phyloP scores from a whole-genome alignment of 208 protist genomes.

The Leishmania turanica region DNA sequence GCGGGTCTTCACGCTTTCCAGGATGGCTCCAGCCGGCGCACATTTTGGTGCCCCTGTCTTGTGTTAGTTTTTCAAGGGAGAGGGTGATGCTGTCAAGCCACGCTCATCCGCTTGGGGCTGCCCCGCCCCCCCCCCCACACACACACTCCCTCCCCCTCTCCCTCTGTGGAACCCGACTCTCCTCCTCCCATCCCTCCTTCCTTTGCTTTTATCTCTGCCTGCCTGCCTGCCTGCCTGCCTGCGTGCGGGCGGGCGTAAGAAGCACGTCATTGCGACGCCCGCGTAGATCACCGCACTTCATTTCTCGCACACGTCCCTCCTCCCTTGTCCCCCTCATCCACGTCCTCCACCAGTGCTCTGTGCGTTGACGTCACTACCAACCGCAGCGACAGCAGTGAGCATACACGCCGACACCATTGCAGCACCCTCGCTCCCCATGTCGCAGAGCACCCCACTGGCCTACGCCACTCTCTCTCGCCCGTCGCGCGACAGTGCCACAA shows the following conservation, averaged over 20 bases:
- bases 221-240: no score
- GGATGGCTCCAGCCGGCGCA: not conserved
- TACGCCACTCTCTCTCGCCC: constrained; percentile 24
- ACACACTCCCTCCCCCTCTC: not conserved
- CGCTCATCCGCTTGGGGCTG: not conserved
- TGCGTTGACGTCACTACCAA: not conserved
- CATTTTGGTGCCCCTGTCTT: not conserved
- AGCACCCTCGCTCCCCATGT: not conserved
- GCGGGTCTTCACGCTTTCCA: not conserved
- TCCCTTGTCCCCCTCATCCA: not conserved
- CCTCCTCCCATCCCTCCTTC: not conserved
- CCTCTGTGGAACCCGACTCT: not conserved
- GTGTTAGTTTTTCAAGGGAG: not conserved
- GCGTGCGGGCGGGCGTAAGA: not conserved
- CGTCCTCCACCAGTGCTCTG: not conserved
- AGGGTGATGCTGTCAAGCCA: not conserved
- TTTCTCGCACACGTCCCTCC: not conserved
- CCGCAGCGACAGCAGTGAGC: not conserved
- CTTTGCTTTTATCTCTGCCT: not conserved
- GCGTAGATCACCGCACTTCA: not conserved
- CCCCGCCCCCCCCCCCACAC: not conserved
- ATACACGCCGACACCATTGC: not conserved
- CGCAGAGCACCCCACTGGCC: not conserved
- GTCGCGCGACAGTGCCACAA: constrained; percentile 27
- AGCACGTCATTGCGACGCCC: not conserved